phyloP scores from a whole-genome alignment of 2,329 filamentous ascomycete genomes.

The Fusarium sp. region DNA sequence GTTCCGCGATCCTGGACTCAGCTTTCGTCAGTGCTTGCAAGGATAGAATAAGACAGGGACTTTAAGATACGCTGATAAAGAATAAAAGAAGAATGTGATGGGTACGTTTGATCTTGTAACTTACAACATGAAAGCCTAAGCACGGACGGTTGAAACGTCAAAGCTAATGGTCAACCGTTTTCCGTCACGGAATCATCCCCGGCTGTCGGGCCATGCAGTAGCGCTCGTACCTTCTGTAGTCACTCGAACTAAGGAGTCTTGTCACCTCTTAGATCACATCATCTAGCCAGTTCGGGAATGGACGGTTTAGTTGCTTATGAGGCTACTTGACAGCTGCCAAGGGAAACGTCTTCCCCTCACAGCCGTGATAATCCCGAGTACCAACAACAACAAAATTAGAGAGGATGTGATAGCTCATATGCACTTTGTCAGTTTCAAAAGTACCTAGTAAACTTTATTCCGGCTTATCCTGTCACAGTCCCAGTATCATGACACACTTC shows the following conservation, averaged over 20 bases:
- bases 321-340: too few species aligned
- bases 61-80: too few species aligned
- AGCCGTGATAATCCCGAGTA: neutral
- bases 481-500: neutral
- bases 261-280: neutral
- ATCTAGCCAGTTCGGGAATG: neutral
- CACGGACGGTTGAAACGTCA: too few species aligned
- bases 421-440: neutral
- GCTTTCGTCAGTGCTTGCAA: too few species aligned
- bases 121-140: too few species aligned
- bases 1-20: too few species aligned
- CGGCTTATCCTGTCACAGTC: neutral
- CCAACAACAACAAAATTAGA: neutral
- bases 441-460: neutral
- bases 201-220: neutral
- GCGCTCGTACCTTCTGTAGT: neutral
- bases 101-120: too few species aligned
- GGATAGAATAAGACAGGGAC: too few species aligned
- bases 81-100: too few species aligned
- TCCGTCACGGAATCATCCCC: too few species aligned
- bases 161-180: neutral
- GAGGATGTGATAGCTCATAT: neutral
- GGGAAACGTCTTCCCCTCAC: neutral
- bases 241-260: too few species aligned
- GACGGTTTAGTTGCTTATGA: neutral